Evolutionary conservation across 2,329 filamentous ascomycete genomes (phyloP).

Genomic region (Colletotrichum higginsianum): DNA sequence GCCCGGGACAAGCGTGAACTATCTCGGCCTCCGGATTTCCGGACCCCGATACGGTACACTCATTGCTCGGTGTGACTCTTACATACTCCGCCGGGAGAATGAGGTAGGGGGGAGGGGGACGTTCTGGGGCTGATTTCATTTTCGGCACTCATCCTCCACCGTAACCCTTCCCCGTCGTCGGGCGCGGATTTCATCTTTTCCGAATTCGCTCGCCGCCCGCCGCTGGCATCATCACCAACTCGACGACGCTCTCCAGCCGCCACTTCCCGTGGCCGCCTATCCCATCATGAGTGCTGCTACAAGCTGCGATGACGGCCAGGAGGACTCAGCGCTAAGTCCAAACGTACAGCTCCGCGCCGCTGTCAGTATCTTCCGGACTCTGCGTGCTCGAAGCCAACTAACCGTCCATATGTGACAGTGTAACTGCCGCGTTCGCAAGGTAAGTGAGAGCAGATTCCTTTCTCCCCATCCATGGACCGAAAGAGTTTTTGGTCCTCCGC

Average conservation of each 20-base stretch:
- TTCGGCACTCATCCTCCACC: not conserved
- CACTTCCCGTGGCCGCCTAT: too few relatives aligned
- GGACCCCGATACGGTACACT: not conserved
- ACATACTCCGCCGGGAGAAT: not conserved
- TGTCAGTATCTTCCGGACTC: conserved; percentile 8
- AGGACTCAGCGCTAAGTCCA: not conserved
- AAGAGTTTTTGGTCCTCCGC: not conserved
- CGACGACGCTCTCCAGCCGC: too few relatives aligned
- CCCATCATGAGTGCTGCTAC: too few relatives aligned
- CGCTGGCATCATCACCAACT: too few relatives aligned
- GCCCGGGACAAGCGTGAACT: not conserved
- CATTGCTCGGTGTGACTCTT: not conserved
- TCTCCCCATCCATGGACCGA: too few relatives aligned
- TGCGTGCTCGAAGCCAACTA: conserved; percentile 48
- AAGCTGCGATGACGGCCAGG: too few relatives aligned
- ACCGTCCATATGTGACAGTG: conserved; percentile 17
- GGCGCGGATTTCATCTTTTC: not conserved
- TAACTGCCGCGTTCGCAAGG: too few relatives aligned
- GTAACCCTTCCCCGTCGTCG: not conserved
- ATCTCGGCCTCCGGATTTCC: not conserved
- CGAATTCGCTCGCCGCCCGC: too few relatives aligned
- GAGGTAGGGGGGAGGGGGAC: too few relatives aligned
- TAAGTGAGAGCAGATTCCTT: too few relatives aligned
- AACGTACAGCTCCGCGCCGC: not conserved
- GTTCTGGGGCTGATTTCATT: not conserved